phyloP scores from a whole-genome alignment of 2,329 filamentous ascomycete species.

The Neonectria coccinea region DNA sequence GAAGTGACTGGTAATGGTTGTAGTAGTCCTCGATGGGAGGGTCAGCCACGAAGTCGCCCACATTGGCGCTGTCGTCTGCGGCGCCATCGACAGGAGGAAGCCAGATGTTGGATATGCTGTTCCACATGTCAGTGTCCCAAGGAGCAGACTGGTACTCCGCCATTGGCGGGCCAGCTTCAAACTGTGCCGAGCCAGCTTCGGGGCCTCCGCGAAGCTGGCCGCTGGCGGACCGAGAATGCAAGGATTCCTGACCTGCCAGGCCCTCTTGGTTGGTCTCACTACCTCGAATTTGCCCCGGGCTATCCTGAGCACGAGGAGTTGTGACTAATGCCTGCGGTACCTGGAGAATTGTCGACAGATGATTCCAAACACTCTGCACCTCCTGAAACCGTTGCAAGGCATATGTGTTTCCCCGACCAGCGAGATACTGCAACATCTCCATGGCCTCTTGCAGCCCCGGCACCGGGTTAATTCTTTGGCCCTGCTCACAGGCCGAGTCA shows the following conservation, averaged over 20 bases:
- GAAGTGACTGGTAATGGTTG: slow-evolving; percentile 13
- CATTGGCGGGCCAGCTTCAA: neutral
- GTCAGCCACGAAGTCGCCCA: neutral
- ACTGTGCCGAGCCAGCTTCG: neutral
- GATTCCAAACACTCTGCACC: too few species aligned
- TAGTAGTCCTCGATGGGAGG: slow-evolving; percentile 13
- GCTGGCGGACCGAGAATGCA: neutral
- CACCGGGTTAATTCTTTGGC: too few species aligned
- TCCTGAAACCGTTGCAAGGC: too few species aligned
- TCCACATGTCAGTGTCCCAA: neutral
- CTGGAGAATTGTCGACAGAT: too few species aligned
- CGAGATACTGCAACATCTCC: too few species aligned
- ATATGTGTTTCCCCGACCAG: too few species aligned
- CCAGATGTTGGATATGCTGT: slow-evolving; percentile 15
- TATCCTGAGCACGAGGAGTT: too few species aligned
- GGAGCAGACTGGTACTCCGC: neutral
- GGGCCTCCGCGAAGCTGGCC: neutral
- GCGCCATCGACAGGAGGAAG: slow-evolving; percentile 5
- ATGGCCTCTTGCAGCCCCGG: too few species aligned
- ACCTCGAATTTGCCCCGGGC: too few species aligned
- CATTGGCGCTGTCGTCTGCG: neutral
- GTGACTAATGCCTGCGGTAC: too few species aligned
- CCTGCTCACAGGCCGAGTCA: too few species aligned
- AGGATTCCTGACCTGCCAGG: neutral
- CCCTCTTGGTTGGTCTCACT: neutral